phyloP scores from a whole-genome alignment of 2,329 filamentous ascomycete genomes.

The Clarireedia paspali region DNA sequence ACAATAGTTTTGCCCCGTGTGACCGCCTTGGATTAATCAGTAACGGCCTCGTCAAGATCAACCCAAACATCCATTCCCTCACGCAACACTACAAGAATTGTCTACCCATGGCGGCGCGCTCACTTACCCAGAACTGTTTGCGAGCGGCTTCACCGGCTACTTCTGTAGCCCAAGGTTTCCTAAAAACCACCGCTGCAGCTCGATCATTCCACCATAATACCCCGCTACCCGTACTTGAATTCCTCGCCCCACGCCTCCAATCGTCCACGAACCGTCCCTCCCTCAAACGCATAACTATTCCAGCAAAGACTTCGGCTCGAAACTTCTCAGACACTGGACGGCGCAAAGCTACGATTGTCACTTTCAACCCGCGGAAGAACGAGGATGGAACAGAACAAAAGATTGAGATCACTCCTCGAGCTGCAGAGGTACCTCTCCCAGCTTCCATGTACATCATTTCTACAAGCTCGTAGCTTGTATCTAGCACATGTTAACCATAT shows the following conservation, averaged over 20 bases:
- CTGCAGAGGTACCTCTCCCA: constrained; percentile 55
- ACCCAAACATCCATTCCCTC: not conserved
- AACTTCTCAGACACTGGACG: constrained; percentile 16
- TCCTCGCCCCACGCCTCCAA: constrained; percentile 20
- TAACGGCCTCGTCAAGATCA: not conserved
- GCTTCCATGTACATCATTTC: not conserved
- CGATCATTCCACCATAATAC: constrained; percentile 22
- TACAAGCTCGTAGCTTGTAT: not conserved
- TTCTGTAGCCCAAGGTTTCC: constrained; percentile 23
- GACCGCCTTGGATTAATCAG: too few species aligned
- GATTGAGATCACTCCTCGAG: constrained; percentile 76
- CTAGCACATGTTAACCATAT: not conserved
- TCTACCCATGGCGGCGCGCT: constrained; percentile 22
- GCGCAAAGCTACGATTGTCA: constrained; percentile 20
- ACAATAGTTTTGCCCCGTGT: too few species aligned
- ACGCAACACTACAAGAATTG: not conserved
- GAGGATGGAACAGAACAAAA: constrained; percentile 79
- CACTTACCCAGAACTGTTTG: constrained; percentile 19
- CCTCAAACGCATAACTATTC: not conserved
- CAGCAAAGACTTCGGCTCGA: not conserved
- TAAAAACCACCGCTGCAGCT: constrained; percentile 18
- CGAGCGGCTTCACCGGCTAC: constrained; percentile 13
- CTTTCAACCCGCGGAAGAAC: constrained; percentile 68
- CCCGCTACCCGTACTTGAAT: constrained; percentile 24
- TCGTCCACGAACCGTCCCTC: not conserved